These are phyloP conservation scores for Cercospora janseana DNA, from an alignment of 2,329 filamentous ascomycete species.

Conservation along the genomic window DNA sequence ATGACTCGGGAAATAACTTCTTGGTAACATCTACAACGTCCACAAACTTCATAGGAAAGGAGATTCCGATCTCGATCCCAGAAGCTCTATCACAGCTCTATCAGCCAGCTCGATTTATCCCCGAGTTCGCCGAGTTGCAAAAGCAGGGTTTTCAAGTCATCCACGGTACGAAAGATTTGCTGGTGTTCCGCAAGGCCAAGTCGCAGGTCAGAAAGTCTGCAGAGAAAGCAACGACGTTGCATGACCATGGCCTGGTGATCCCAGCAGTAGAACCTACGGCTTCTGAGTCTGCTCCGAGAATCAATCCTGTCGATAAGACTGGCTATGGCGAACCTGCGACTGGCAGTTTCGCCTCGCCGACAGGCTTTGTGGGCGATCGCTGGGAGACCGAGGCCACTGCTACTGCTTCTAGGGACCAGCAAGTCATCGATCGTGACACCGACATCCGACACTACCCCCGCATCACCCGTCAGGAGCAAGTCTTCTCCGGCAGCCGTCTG, in stretches of 20 bases:
- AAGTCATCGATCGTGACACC: slow-evolving; percentile 30
- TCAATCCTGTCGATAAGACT: slow-evolving; percentile 59
- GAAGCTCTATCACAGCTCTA: slow-evolving; percentile 61
- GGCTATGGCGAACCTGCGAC: slow-evolving; percentile 39
- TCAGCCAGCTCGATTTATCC: slow-evolving; percentile 63
- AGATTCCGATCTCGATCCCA: slow-evolving; percentile 56
- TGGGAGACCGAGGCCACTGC: slow-evolving; percentile 40
- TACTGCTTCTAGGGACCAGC: slow-evolving; percentile 45
- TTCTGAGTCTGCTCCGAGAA: slow-evolving; percentile 15
- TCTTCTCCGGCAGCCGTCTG: slow-evolving; percentile 46
- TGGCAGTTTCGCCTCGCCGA: slow-evolving; percentile 62
- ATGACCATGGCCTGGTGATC: slow-evolving; percentile 29
- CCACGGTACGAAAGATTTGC: slow-evolving; percentile 60
- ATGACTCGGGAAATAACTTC: slow-evolving; percentile 58
- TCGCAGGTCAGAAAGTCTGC: slow-evolving; percentile 25
- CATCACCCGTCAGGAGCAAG: slow-evolving; percentile 48
- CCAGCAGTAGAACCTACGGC: slow-evolving; percentile 14
- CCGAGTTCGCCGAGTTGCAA: slow-evolving; percentile 60
- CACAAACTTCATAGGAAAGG: slow-evolving; percentile 50
- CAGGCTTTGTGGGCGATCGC: slow-evolving; percentile 54
- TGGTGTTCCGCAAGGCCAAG: slow-evolving; percentile 64
- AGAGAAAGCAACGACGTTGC: slow-evolving; percentile 14
- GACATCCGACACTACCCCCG: slow-evolving; percentile 47
- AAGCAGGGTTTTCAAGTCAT: slow-evolving; percentile 65
- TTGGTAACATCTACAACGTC: slow-evolving; percentile 61